Evolutionary conservation across 1,139 yeast genomes (phyloP).

Genomic region (Hyphopichia wangnamkhiaoensis): DNA sequence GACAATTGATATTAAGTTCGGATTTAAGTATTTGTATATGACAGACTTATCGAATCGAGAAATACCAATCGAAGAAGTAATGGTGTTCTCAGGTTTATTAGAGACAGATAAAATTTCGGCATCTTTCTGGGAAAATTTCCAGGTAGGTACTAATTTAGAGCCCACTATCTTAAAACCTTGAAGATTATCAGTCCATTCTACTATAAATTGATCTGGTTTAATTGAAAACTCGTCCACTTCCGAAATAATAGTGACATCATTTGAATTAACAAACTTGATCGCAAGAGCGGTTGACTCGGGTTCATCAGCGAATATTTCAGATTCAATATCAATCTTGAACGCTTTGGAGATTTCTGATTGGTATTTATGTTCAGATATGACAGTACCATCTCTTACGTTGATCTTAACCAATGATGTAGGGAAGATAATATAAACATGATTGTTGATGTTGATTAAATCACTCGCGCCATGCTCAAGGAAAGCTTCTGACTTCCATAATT

Average conservation of each 20-base stretch:
- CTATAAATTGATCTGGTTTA: constrained; percentile 16
- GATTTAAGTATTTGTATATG: constrained; percentile 80
- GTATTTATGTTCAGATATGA: constrained; percentile 2
- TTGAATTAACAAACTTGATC: constrained; percentile 1
- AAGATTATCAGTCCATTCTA: constrained; percentile 16
- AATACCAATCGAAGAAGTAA: constrained; percentile 67
- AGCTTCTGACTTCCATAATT: constrained; percentile 26
- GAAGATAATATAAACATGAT: constrained; percentile 24
- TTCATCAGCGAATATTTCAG: constrained; percentile 11
- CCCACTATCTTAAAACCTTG: constrained; percentile 24
- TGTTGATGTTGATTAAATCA: constrained; percentile 19
- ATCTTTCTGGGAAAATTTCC: constrained; percentile 27
- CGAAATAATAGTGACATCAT: constrained; percentile 3
- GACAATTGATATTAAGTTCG: constrained; percentile 61
- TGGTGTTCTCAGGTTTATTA: constrained; percentile 38
- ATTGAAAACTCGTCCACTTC: not conserved
- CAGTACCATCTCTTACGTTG: constrained; percentile 27
- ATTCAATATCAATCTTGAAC: constrained; percentile 8
- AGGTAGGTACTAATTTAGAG: constrained; percentile 19
- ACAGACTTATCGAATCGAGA: constrained; percentile 72
- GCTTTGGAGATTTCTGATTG: constrained; percentile 9
- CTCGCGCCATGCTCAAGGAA: constrained; percentile 11
- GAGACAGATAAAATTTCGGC: constrained; percentile 20
- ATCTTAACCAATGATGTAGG: constrained; percentile 17
- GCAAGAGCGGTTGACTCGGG: constrained; percentile 7